Conservation (phyloP, 2,329 filamentous ascomycete genomes). For the Epichloe typhina region DNA sequence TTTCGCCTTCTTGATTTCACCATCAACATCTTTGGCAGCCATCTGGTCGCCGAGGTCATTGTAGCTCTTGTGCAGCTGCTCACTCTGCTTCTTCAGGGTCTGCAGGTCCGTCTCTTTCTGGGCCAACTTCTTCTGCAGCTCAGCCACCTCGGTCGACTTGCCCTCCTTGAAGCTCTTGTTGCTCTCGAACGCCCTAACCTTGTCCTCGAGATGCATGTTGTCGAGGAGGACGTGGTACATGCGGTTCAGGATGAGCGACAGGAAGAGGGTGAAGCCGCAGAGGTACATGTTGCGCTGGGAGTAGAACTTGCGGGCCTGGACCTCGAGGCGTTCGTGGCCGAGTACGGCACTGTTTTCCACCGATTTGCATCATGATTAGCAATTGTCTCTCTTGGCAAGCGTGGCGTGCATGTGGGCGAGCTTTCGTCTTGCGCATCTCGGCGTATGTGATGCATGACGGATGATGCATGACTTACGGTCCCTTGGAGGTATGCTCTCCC, state of each 20-base stretch:
- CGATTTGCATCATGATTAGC: too few species aligned
- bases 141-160: conserved; percentile 60
- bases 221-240: conserved; percentile 97
- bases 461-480: conserved; percentile 28
- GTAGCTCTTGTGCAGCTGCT: conserved; percentile 75
- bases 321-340: conserved; percentile 91
- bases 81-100: conserved; percentile 83
- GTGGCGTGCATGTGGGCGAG: too few species aligned
- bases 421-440: too few species aligned
- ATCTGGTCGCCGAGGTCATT: conserved; percentile 75
- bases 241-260: conserved; percentile 96
- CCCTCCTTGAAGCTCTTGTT: conserved; percentile 61
- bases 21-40: conserved; percentile 38
- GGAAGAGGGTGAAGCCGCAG: conserved; percentile 97
- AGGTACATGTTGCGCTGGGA: conserved; percentile 99
- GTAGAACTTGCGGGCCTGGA: conserved; percentile 99
- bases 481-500: conserved; percentile 38
- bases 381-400: background rate
- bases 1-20: conserved; percentile 42
- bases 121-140: conserved; percentile 57
- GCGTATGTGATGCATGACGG: background rate
- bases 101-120: conserved; percentile 73
- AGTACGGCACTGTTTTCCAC: conserved; percentile 44
- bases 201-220: conserved; percentile 80
- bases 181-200: conserved; percentile 69